Base-by-base conservation (phyloP, 345 rosid genomes). In the Melaleuca quinquenervia region DNA sequence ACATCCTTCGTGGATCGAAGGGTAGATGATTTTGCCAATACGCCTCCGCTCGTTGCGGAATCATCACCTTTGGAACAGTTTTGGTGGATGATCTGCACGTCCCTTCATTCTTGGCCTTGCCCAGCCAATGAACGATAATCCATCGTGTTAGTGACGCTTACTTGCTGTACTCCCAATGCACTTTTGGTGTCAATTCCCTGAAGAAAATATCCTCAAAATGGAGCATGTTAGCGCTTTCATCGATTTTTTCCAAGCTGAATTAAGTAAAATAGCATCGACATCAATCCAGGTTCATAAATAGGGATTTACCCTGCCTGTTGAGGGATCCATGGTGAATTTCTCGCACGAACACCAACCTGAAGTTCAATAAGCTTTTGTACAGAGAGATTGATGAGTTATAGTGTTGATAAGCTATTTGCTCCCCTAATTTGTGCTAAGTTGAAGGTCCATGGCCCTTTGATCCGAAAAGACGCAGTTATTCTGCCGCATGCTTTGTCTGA, bases 1-100 rank as follows among this genome's bases (percentile, higher is more conserved):
- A 55, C 93, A 82, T 94, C 89, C 91, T 92, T 89, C 54, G 95
- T 94, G 24, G 94, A 90, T 83, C 94, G 87, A 84, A 95, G 91
- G 83, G 93, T 87, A 62, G 90, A 84, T 24, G 91, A 91, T 62
- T 87, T 90, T 3, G 89, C 86, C 87, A 95, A 88, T 86, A 94
- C 89, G 26, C 94, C 93, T 0, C 96, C 96, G 84, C 96, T 92
- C 60, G 91, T 50, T n/a, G 83, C 89, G 56, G 90, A 82, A 84
- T 84, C 85, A 21, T 83, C 88, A 32, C 75, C 54, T 20, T 52
- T 32, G 32, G 90, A 88, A 85, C 86, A 89, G 15, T 76, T 8
- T 50, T 91, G 91, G 80, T 92, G 98, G 76, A 87, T 84, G 76
- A 92, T 94, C 85, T 94, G 83, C 82, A 93, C 91, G 1, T 56